Conservation (phyloP, 2,329 filamentous ascomycete species). For the Fusarium temperatum region DNA sequence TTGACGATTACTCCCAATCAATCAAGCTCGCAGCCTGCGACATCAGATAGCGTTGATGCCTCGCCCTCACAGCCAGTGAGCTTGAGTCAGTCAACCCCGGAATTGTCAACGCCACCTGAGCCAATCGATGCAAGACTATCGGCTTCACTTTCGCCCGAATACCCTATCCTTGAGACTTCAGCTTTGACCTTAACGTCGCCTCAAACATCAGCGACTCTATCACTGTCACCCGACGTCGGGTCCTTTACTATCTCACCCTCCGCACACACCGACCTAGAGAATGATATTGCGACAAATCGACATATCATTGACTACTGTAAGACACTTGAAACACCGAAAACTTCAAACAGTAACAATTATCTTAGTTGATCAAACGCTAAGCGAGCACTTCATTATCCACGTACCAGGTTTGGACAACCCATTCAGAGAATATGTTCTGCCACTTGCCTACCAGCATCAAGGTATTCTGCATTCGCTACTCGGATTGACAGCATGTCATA, state of each 20-base stretch:
- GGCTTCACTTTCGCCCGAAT: neutral
- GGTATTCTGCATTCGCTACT: slow-evolving; percentile 43
- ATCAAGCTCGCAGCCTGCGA: rapidly evolving
- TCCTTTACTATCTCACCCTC: neutral
- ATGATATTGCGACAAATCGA: slow-evolving; percentile 6
- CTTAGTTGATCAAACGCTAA: slow-evolving; percentile 35
- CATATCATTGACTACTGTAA: slow-evolving; percentile 22
- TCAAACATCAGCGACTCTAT: neutral
- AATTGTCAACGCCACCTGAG: rapidly evolving
- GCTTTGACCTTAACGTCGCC: neutral
- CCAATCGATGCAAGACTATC: rapidly evolving
- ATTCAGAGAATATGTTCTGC: slow-evolving; percentile 35
- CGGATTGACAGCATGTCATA: slow-evolving; percentile 40
- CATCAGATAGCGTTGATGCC: neutral
- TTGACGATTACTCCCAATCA: neutral
- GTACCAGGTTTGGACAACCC: slow-evolving; percentile 33
- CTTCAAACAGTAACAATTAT: neutral
- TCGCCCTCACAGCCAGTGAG: neutral
- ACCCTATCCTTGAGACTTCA: rapidly evolving
- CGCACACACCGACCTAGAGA: neutral
- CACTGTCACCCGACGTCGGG: neutral
- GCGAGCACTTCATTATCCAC: slow-evolving; percentile 31
- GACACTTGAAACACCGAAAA: rapidly evolving
- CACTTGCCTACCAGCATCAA: slow-evolving; percentile 37
- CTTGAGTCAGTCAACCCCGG: neutral